Evolutionary conservation across 371 early-diverging fungal species (phyloP), one percentile per base, ranked within the genome.

Genomic region (Mortierella sp.): DNA sequence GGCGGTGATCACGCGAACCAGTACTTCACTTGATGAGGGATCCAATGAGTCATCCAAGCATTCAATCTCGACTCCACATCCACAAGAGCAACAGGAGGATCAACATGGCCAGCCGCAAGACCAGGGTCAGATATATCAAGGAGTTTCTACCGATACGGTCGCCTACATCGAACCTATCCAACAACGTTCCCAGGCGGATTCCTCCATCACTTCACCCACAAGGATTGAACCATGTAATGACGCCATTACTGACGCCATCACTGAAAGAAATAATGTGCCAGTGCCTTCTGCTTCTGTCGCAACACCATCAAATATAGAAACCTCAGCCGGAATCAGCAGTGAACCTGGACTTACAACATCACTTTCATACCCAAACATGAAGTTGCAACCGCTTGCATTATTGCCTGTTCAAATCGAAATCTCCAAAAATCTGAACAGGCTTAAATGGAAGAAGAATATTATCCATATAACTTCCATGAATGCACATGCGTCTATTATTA

Each of bases 401-500:
- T 22, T 70, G 24, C 79, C 79, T 1, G 71, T 74, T 0, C 74
- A 74, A 30, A 57, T 74, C 16, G 72, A 74, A 62, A 71, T 74
- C 43, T 73, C 75, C 14, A 66, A 68, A 59, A 73, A 79, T 30
- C 57, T 79, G 65, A 70, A 79, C 47, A 35, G 47, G 12, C 39
- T 73, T 0, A 20, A 66, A 45, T 78, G 78, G 78, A 78, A 26
- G 24, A 78, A 73, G 67, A 58, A 78, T 30, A 70, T 70, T 64
- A 60, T 79, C 26, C 75, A 74, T 51, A 74, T 74, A 57, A 71
- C 70, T 24, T 59, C 64, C 0, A 45, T 74, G 54, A 79, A 79
- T 37, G 79, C 79, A 9, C 79, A 79, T 47, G 79, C 75, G n/a
- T 70, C 75, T 4, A 74, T 79, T 51, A 62, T 79, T 6, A 68